These are phyloP conservation scores for Parachlorella kessleri DNA, from an alignment of 139 green algal species.

Conservation along the genomic window DNA sequence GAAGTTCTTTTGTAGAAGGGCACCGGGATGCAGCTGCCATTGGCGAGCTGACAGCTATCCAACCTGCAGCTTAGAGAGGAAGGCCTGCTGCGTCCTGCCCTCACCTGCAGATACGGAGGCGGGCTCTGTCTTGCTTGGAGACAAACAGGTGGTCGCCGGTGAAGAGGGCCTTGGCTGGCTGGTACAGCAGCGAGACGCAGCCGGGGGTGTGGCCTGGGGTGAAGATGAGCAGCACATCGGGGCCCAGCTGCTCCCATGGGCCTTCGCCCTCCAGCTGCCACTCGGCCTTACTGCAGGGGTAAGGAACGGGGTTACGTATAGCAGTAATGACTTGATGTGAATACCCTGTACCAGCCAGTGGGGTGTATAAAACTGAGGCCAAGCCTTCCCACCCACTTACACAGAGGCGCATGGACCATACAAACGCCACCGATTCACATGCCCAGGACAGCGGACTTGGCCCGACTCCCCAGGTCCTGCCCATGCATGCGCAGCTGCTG, in stretches of 20 bases:
- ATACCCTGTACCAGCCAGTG: neutral
- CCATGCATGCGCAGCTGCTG: no score
- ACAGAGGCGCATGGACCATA: neutral
- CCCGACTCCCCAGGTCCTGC: no score
- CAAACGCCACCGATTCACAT: no score
- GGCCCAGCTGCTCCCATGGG: conserved; percentile 50
- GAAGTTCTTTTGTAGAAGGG: no score
- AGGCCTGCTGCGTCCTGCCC: no score
- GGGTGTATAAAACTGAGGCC: conserved; percentile 4
- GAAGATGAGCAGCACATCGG: conserved; percentile 64
- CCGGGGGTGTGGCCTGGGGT: conserved; percentile 77
- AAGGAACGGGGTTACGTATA: neutral
- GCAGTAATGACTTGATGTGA: no score
- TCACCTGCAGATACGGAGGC: no score
- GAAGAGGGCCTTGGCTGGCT: conserved; percentile 54
- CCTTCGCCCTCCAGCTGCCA: conserved; percentile 62
- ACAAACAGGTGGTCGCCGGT: conserved; percentile 56
- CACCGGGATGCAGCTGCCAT: no score
- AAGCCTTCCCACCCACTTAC: neutral
- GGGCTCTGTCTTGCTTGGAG: no score
- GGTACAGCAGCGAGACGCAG: conserved; percentile 65
- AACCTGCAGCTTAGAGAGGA: no score
- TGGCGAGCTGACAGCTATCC: no score
- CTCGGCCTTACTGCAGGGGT: conserved; percentile 56
- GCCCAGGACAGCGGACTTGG: no score